Evolutionary conservation across 257 asterid genomes (phyloP), one percentile per base, ranked within the genome.

Genomic region (Echites panduratus): DNA sequence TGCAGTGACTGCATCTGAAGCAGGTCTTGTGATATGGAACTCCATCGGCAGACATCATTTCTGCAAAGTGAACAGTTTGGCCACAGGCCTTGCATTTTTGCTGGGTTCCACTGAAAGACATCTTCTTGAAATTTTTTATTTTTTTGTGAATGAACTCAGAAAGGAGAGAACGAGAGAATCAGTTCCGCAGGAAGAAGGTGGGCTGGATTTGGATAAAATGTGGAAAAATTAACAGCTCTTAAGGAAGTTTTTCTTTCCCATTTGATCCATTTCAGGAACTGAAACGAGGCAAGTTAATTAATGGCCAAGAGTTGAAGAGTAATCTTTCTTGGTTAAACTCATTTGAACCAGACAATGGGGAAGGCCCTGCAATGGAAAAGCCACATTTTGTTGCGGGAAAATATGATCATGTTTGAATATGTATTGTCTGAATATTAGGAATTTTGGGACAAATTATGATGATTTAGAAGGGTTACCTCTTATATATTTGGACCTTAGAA

Each of bases 1-100:
- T 89, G 88, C 97, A 92, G 13, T 89, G 96, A 79, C 76, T 78
- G 70, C 92, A 87, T 82, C 84, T 85, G 81, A 85, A 87, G 71
- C 92, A 87, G 4, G 83, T 78, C 48, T 82, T 87, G 41, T 87
- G 92, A 71, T 65, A 87, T 35, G 84, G 87, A 47, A 67, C 79
- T 9, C 89, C 92, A 79, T 87, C 89, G 3, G 92, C 83, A 19
- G 89, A 77, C 82, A 87, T 85, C 84, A 85, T 74, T 69, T 87
- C 92, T 19, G 87, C 87, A 79, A 83, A 87, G 64, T 87, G 87
- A 65, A 87, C 92, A 64, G 81, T 80, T 47, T 83, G 82, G 48
- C 80, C 88, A 80, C 92, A 87, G 61, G 88, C 86, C 76, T 84
- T 81, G 75, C 92, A 87, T 80, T 87, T 87, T 62, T 85, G 84